Evolutionary conservation across 2,329 filamentous ascomycete genomes (phyloP).

Genomic region (Colletotrichum plurivorum): DNA sequence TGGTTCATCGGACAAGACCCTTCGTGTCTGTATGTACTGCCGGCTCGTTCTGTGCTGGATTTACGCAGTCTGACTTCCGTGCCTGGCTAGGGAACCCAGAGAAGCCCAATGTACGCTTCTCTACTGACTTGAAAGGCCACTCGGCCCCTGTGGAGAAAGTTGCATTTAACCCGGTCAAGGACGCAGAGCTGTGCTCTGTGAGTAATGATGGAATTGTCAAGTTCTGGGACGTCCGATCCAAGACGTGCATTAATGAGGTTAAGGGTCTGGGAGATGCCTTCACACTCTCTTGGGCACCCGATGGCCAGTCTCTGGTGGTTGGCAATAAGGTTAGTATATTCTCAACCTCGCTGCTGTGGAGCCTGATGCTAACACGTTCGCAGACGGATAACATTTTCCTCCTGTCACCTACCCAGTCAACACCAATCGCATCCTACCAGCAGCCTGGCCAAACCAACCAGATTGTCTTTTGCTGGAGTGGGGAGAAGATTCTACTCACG

Average conservation of each 20-base stretch:
- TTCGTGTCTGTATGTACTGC: slow-evolving; percentile 77
- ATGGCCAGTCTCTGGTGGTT: slow-evolving; percentile 78
- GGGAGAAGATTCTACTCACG: slow-evolving; percentile 78
- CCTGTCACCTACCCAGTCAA: slow-evolving; percentile 71
- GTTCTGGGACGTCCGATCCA: slow-evolving; percentile 85
- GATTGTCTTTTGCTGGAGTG: slow-evolving; percentile 81
- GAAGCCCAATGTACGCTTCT: slow-evolving; percentile 79
- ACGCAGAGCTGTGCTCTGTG: slow-evolving; percentile 82
- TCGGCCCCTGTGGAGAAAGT: slow-evolving; percentile 78
- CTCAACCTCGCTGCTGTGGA: background rate
- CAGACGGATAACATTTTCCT: slow-evolving; percentile 75
- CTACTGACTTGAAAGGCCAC: slow-evolving; percentile 81
- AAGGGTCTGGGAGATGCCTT: slow-evolving; percentile 77
- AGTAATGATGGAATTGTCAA: slow-evolving; percentile 81
- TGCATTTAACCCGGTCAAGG: slow-evolving; percentile 82
- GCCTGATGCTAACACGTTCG: slow-evolving; percentile 36
- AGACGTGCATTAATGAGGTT: slow-evolving; percentile 78
- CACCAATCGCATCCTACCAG: slow-evolving; percentile 70
- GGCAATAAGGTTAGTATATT: slow-evolving; percentile 74
- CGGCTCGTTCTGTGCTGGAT: background rate
- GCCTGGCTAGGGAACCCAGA: slow-evolving; percentile 77
- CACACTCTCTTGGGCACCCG: slow-evolving; percentile 80
- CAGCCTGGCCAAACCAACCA: slow-evolving; percentile 79
- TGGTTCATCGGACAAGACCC: slow-evolving; percentile 77
- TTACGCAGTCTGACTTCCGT: slow-evolving; percentile 1